phyloP scores from a whole-genome alignment of 202 grass and related monocot genomes.

The Carex arenaria region DNA sequence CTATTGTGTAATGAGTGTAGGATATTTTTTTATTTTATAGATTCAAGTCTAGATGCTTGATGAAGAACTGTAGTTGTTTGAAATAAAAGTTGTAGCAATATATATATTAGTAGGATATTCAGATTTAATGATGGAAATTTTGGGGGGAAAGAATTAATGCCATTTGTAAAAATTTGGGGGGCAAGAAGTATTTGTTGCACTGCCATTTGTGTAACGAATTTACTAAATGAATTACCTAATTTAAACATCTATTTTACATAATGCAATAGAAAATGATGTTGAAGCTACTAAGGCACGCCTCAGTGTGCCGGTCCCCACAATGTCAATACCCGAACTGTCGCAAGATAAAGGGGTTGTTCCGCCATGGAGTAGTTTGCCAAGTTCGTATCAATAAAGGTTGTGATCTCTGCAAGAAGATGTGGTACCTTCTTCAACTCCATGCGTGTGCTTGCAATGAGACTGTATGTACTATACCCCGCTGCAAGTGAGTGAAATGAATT shows the following conservation, averaged over 20 bases:
- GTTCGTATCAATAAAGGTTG: constrained; percentile 87
- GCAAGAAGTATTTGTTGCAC: not conserved
- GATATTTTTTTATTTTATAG: not conserved
- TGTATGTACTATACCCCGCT: constrained; percentile 74
- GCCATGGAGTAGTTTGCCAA: constrained; percentile 82
- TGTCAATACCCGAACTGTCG: constrained; percentile 95
- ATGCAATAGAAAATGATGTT: constrained; percentile 97
- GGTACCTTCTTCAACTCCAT: constrained; percentile 98
- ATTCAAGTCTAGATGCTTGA: not conserved
- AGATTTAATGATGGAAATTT: not conserved
- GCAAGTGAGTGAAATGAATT: constrained; percentile 62
- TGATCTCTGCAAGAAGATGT: constrained; percentile 94
- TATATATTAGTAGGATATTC: not conserved
- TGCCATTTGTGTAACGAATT: too few relatives aligned
- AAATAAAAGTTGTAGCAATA: not conserved
- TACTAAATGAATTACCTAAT: not conserved
- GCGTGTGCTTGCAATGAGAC: constrained; percentile 93
- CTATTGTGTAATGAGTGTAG: not conserved
- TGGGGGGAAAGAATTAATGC: not conserved
- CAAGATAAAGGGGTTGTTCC: constrained; percentile 94
- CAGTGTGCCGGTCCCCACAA: constrained; percentile 73
- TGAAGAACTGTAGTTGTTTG: not conserved
- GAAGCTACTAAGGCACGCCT: constrained; percentile 93
- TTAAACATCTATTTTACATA: constrained; percentile 20
- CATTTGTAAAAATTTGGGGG: not conserved